phyloP scores from a whole-genome alignment of 306 rosid genomes.

The Albizia julibrissin region DNA sequence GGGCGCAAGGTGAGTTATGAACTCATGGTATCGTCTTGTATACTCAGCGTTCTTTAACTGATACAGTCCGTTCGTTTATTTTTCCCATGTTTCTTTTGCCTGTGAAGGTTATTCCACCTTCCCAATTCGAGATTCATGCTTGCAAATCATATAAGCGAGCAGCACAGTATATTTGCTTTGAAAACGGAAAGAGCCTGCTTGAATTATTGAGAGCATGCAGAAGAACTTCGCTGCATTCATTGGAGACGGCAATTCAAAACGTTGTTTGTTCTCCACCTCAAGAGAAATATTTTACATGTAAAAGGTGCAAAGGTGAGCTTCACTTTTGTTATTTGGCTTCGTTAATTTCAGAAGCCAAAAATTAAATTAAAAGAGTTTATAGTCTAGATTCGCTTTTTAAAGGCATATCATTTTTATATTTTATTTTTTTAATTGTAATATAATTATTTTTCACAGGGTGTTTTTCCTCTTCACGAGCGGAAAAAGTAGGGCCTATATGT shows the following conservation, averaged over 20 bases:
- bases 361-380: background rate
- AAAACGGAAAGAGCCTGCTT: slow-evolving; percentile 88
- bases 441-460: slow-evolving; percentile 51
- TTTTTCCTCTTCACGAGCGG: slow-evolving; percentile 61
- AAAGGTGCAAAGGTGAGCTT: slow-evolving; percentile 78
- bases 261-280: slow-evolving; percentile 61
- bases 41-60: slow-evolving; percentile 27
- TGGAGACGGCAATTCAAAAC: slow-evolving; percentile 77
- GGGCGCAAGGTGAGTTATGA: slow-evolving; percentile 69
- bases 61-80: slow-evolving; percentile 20
- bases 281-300: slow-evolving; percentile 72
- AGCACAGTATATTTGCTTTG: slow-evolving; percentile 86
- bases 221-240: slow-evolving; percentile 57
- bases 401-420: slow-evolving; percentile 16
- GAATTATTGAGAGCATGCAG: slow-evolving; percentile 78
- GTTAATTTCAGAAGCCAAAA: background rate
- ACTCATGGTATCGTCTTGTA: slow-evolving; percentile 20
- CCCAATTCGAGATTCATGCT: slow-evolving; percentile 96
- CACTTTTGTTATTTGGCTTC: slow-evolving; percentile 10
- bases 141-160: slow-evolving; percentile 86
- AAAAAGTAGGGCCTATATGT: slow-evolving; percentile 67
- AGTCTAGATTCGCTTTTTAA: background rate
- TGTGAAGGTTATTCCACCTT: slow-evolving; percentile 76
- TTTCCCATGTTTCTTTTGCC: slow-evolving; percentile 17
- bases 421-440: background rate